Evolutionary conservation across 192 early-diverging fungal species (phyloP).

Genomic region (Coemansia sp.): DNA sequence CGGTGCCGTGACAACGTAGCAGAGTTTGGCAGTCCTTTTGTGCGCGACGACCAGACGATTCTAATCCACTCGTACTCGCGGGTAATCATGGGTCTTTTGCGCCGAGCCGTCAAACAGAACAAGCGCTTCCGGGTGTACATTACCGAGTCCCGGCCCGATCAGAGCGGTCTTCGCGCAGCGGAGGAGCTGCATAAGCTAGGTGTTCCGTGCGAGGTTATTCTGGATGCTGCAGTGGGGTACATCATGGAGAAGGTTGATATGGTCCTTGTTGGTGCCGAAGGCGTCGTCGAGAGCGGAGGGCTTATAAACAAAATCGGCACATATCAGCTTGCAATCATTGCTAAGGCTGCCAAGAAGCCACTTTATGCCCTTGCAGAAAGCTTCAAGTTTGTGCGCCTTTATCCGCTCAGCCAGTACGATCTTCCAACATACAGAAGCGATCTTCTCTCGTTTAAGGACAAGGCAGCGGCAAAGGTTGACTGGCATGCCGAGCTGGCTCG

Average conservation of each 20-base stretch:
- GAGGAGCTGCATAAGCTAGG: constrained; percentile 66
- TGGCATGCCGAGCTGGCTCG: constrained; percentile 36
- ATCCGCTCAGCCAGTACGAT: constrained; percentile 94
- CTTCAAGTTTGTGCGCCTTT: constrained; percentile 96
- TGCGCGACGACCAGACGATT: constrained; percentile 80
- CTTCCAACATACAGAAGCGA: constrained; percentile 73
- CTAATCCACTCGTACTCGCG: constrained; percentile 95
- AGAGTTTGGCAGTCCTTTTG: constrained; percentile 73
- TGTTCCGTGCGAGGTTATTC: constrained; percentile 80
- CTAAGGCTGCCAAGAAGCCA: constrained; percentile 91
- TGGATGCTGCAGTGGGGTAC: constrained; percentile 91
- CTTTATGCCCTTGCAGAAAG: constrained; percentile 93
- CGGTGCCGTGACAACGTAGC: constrained; percentile 73
- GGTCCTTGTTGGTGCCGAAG: constrained; percentile 97
- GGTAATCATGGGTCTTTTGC: constrained; percentile 83
- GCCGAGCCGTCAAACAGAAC: constrained; percentile 65
- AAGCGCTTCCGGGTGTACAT: constrained; percentile 92
- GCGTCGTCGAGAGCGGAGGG: constrained; percentile 96
- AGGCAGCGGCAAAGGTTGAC: constrained; percentile 20
- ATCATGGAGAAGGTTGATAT: constrained; percentile 95
- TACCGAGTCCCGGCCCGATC: constrained; percentile 80
- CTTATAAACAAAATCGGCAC: constrained; percentile 97
- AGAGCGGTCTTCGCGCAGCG: constrained; percentile 59
- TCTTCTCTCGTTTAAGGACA: constrained; percentile 63
- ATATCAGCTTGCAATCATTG: constrained; percentile 92